Evolutionary conservation across 306 rosid genomes (phyloP).

Genomic region (Sicyos edulis): DNA sequence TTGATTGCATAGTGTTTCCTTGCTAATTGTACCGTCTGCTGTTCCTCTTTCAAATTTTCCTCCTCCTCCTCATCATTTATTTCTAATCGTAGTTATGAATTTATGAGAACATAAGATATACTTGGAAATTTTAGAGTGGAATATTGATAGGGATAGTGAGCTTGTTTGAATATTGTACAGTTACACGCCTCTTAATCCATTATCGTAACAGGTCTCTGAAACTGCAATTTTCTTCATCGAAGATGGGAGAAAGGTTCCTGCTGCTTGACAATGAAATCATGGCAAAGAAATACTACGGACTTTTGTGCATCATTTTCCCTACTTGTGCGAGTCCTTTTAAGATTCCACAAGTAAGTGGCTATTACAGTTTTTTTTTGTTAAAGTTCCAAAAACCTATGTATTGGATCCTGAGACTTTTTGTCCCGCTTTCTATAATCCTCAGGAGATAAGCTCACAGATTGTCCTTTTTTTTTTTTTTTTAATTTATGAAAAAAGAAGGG

Average conservation of each 20-base stretch:
- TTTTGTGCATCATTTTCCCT: slow-evolving; percentile 19
- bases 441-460: slow-evolving; percentile 3
- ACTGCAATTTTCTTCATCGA: slow-evolving; percentile 90
- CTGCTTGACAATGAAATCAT: slow-evolving; percentile 52
- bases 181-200: background rate
- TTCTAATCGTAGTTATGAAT: background rate
- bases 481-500: background rate
- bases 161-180: background rate
- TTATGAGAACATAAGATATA: background rate
- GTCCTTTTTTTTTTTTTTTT: slow-evolving; percentile 4
- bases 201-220: slow-evolving; percentile 66
- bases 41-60: background rate
- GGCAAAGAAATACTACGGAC: slow-evolving; percentile 24
- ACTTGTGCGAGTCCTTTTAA: slow-evolving; percentile 21
- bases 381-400: slow-evolving; percentile 21
- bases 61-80: background rate
- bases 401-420: slow-evolving; percentile 13
- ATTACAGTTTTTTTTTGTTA: slow-evolving; percentile 21
- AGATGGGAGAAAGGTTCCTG: slow-evolving; percentile 97
- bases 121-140: background rate
- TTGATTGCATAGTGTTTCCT: background rate
- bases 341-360: slow-evolving; percentile 23
- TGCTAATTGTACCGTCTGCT: background rate
- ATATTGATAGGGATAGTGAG: slow-evolving; percentile 4
- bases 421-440: slow-evolving; percentile 12